These are phyloP conservation scores for Penicillium paneum DNA, from an alignment of 2,329 filamentous ascomycete species.

Conservation along the genomic window DNA sequence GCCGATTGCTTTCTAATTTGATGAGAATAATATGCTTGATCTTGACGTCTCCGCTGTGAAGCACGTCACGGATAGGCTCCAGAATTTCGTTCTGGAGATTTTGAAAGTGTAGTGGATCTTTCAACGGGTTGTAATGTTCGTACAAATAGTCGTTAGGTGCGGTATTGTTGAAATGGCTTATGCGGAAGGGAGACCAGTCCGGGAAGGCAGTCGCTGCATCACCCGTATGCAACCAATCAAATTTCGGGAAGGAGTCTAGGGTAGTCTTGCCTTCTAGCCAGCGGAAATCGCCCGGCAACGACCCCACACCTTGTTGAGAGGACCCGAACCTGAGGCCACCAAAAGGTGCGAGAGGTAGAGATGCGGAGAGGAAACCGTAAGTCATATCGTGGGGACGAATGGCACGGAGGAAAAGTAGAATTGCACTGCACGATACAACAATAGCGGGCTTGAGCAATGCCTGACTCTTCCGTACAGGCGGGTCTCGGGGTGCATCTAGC, in stretches of 20 bases:
- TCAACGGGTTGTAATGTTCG: conserved; percentile 13
- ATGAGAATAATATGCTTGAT: conserved; percentile 45
- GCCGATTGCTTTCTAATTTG: conserved; percentile 45
- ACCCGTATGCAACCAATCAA: conserved; percentile 14
- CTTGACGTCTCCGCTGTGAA: conserved; percentile 26
- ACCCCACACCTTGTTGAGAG: background rate
- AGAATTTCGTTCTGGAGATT: conserved; percentile 16
- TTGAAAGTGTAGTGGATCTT: conserved; percentile 13
- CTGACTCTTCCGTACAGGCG: background rate
- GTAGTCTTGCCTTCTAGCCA: conserved; percentile 15
- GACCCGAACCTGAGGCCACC: conserved; percentile 8
- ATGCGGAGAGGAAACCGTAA: conserved; percentile 18
- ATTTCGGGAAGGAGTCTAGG: conserved; percentile 11
- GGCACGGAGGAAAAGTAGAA: conserved; percentile 9
- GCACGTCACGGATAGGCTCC: conserved; percentile 10
- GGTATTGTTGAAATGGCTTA: background rate
- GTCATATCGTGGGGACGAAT: conserved; percentile 15
- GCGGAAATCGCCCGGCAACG: conserved; percentile 10
- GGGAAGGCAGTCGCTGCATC: conserved; percentile 7
- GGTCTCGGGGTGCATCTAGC: background rate
- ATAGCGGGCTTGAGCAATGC: conserved; percentile 3
- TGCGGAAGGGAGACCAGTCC: conserved; percentile 14
- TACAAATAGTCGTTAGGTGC: background rate
- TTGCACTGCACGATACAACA: conserved; percentile 4
- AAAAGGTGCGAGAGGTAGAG: conserved; percentile 19